A percentile compares a stretch with the other conserved stretches of the same genome.
phyloP scores from a whole-genome alignment of 805 yeast species.

The Cyberlindnera sargentensis region DNA sequence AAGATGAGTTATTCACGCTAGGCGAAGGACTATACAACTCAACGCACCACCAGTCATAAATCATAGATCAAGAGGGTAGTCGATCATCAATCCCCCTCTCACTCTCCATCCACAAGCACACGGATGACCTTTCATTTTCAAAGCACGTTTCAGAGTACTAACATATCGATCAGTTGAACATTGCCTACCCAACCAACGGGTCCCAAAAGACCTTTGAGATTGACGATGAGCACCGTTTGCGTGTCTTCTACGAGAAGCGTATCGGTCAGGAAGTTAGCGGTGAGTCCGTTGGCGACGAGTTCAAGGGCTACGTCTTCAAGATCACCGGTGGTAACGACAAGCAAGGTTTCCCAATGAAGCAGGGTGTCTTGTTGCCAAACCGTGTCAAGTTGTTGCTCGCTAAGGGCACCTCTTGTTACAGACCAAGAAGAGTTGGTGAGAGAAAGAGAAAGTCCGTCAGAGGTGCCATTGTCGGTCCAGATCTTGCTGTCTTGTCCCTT shows the following conservation, averaged over 20 bases:
- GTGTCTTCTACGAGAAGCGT: conserved; percentile 98
- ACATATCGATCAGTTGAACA: conserved; percentile 78
- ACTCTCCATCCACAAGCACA: too few species aligned
- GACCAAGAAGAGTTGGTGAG: conserved; percentile 99
- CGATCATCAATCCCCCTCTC: too few species aligned
- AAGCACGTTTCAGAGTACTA: conserved; percentile 92
- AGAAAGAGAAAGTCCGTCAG: conserved; percentile 99
- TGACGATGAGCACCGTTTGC: conserved; percentile 98
- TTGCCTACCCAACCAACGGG: conserved; percentile 99
- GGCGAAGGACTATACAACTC: too few species aligned
- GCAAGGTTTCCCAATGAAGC: conserved; percentile 99
- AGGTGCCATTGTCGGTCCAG: conserved; percentile 98
- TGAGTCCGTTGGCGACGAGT: conserved; percentile 94
- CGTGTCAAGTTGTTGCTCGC: conserved; percentile 95
- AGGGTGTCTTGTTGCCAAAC: conserved; percentile 99
- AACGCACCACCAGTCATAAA: too few species aligned
- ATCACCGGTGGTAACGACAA: conserved; percentile 99
- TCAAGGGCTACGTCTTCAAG: conserved; percentile 98
- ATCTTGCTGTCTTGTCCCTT: conserved; percentile 91
- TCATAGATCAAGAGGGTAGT: too few species aligned
- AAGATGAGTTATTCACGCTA: too few species aligned
- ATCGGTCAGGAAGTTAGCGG: conserved; percentile 99
- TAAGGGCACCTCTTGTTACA: conserved; percentile 96
- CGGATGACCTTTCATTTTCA: conserved; percentile 38
- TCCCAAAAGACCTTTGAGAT: conserved; percentile 96